Evolutionary conservation across 805 yeast species (phyloP).

Genomic region (Torulaspora maleeae): DNA sequence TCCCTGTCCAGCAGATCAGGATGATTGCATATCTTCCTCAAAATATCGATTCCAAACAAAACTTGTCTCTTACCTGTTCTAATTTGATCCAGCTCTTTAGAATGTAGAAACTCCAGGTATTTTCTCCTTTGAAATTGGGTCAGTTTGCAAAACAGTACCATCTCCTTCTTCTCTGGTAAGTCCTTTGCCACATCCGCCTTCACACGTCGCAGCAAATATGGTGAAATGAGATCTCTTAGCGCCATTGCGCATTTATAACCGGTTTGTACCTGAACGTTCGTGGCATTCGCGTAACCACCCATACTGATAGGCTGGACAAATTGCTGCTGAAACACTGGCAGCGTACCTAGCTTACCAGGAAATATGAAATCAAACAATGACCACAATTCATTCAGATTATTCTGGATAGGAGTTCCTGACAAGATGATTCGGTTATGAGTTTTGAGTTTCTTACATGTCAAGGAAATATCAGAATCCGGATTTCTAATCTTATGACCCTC

Average conservation of each 20-base stretch:
- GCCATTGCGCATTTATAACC: slow-evolving; percentile 95
- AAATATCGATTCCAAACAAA: slow-evolving; percentile 80
- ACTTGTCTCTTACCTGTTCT: slow-evolving; percentile 74
- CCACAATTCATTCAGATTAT: slow-evolving; percentile 89
- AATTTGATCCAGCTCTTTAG: slow-evolving; percentile 70
- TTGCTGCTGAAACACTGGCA: slow-evolving; percentile 91
- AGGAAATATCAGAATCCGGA: slow-evolving; percentile 84
- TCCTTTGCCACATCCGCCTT: slow-evolving; percentile 95
- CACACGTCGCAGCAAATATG: slow-evolving; percentile 79
- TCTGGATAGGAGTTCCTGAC: slow-evolving; percentile 96
- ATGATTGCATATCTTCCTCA: slow-evolving; percentile 92
- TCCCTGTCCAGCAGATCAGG: slow-evolving; percentile 70
- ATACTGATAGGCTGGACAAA: slow-evolving; percentile 88
- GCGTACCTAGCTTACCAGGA: slow-evolving; percentile 91
- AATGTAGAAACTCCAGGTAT: slow-evolving; percentile 67
- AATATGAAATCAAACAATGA: slow-evolving; percentile 90
- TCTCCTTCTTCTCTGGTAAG: slow-evolving; percentile 86
- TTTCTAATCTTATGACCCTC: slow-evolving; percentile 97
- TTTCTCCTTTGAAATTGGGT: slow-evolving; percentile 71
- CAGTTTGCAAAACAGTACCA: slow-evolving; percentile 85
- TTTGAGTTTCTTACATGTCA: slow-evolving; percentile 76
- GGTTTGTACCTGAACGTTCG: slow-evolving; percentile 91
- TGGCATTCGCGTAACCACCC: slow-evolving; percentile 98
- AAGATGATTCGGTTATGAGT: slow-evolving; percentile 83
- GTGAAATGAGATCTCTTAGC: slow-evolving; percentile 80